Base-by-base conservation (phyloP, 2,329 filamentous ascomycete species). In the Penicillium nordicum region DNA sequence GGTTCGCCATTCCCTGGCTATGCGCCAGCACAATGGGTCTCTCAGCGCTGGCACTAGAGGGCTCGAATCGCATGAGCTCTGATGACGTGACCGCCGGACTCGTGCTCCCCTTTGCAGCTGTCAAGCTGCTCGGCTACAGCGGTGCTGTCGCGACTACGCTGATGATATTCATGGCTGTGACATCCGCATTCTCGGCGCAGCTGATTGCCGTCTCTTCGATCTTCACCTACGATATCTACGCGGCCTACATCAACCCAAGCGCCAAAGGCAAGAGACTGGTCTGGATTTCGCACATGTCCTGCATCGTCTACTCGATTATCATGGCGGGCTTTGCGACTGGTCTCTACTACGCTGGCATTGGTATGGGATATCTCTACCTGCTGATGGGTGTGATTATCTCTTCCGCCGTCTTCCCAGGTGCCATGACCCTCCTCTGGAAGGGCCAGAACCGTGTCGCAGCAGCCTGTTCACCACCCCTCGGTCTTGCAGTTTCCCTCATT, bases 1-100 rank as follows among this genome's bases (percentile, higher is more conserved):
- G 92, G 92, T 96, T 96, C 65, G 92, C 92, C 0, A 95, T 97
- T 50, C 92, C 92, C 0, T 96, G 90, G 89, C 80, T 96, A 10
- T 89, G 86, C 2, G 91, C 92, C 1, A 96, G 90, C 0, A 96
- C 92, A 1, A 89, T 96, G 85, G 92, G 92, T 32, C 82, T 96
- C 7, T 83, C 89, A 1, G 90, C 89, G 3, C 79, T 96, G 8
- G 89, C 90, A 0, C 81, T 96, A 1, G 91, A 96, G 72, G 84
- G 80, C 61, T 88, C 84, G 84, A 77, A 87, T 57, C 84, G 90
- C 37, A 90, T 96, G 83, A 77, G 81, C 9, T 79, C 84, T 0
- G 82, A 82, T 5, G 90, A 96, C 57, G 89, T 96, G 0, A 87
- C 85, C 1, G 90, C 90, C 5, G 92, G 92, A 2, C 79, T 96